These are phyloP conservation scores for Beta lomatogona DNA, from an alignment of 179 eudicot genomes.

Conservation along the genomic window DNA sequence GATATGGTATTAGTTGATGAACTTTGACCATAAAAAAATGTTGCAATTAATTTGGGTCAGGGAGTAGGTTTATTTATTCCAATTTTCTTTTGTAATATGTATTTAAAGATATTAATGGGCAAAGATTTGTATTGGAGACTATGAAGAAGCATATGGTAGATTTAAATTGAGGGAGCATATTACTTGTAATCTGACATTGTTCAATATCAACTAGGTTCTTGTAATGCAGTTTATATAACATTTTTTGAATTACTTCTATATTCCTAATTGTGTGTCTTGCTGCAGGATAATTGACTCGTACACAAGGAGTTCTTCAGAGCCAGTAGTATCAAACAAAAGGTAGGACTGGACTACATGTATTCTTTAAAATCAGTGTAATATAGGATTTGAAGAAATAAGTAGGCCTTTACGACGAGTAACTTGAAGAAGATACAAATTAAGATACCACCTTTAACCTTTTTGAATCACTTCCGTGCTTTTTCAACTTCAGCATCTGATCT, in stretches of 20 bases:
- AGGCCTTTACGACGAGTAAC: background rate
- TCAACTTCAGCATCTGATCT: background rate
- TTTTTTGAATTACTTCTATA: too few species aligned
- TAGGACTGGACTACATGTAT: constrained; percentile 6
- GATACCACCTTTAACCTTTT: background rate
- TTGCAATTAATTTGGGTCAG: too few species aligned
- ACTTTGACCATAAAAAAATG: too few species aligned
- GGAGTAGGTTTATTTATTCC: too few species aligned
- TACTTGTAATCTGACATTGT: background rate
- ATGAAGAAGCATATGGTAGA: too few species aligned
- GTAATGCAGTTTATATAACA: background rate
- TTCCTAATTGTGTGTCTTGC: constrained; percentile 6
- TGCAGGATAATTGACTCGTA: constrained; percentile 68
- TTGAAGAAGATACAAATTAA: background rate
- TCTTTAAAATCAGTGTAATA: background rate
- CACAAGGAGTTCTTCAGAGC: constrained; percentile 54
- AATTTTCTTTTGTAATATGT: too few species aligned
- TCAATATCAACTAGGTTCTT: background rate
- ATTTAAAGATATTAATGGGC: too few species aligned
- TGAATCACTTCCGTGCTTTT: background rate
- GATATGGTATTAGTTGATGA: too few species aligned
- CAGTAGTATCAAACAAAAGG: constrained; percentile 51
- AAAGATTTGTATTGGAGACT: too few species aligned
- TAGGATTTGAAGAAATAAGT: background rate
- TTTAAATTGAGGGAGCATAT: too few species aligned